Percentiles rank a stretch among this genome's conserved stretches.
These are phyloP conservation scores for Fraxinus americana DNA, from an alignment of 257 asterid species.

Conservation along the genomic window DNA sequence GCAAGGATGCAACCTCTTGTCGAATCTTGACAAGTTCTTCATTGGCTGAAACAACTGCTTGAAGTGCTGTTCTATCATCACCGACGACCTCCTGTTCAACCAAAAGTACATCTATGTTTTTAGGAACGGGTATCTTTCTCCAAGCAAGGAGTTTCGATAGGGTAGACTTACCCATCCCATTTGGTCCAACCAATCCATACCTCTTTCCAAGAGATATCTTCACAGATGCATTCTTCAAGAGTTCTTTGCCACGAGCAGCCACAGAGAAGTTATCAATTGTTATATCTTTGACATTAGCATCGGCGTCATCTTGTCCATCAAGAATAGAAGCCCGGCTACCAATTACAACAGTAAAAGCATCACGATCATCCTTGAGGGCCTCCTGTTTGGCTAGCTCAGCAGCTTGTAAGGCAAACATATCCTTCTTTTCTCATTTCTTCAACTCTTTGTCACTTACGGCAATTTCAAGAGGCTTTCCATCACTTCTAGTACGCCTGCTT, in stretches of 20 bases:
- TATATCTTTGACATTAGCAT: conserved; percentile 73
- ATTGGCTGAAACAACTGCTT: conserved; percentile 70
- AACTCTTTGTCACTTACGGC: conserved; percentile 45
- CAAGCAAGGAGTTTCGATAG: conserved; percentile 64
- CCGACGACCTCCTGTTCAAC: conserved; percentile 68
- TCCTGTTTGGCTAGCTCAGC: conserved; percentile 57
- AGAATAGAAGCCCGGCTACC: conserved; percentile 64
- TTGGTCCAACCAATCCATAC: conserved; percentile 74
- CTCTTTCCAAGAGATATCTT: conserved; percentile 74
- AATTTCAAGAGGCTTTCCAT: conserved; percentile 42
- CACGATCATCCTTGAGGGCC: conserved; percentile 70
- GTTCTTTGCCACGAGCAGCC: conserved; percentile 69
- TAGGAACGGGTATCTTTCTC: conserved; percentile 65
- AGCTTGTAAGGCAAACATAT: conserved; percentile 51
- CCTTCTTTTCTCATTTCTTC: conserved; percentile 67
- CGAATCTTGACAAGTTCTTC: conserved; percentile 63
- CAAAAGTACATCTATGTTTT: conserved; percentile 63
- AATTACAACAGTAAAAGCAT: conserved; percentile 73
- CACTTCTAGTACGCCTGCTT: conserved; percentile 33
- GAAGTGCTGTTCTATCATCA: conserved; percentile 55
- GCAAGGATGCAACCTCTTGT: conserved; percentile 58
- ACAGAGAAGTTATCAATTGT: conserved; percentile 65
- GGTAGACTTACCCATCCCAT: conserved; percentile 77
- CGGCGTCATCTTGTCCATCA: conserved; percentile 67
- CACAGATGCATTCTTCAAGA: conserved; percentile 58